Conservation (phyloP, 2,329 filamentous ascomycete species). For the Tympanopsis confertula region DNA sequence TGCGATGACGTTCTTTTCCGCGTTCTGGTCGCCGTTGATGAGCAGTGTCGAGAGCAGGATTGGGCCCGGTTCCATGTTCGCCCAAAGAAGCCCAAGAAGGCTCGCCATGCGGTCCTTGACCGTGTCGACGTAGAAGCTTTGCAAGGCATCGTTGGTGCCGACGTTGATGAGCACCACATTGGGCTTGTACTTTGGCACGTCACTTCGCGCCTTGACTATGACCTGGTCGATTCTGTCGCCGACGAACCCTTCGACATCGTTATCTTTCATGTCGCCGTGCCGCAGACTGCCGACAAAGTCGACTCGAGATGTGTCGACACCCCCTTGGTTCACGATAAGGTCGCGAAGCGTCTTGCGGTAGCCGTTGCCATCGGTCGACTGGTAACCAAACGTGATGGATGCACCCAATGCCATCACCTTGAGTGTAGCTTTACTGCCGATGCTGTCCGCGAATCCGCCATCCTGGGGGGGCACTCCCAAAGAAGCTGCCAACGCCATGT, state of each 20-base stretch:
- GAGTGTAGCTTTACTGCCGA: not conserved
- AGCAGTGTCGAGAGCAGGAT: slow-evolving; percentile 26
- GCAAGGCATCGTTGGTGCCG: slow-evolving; percentile 29
- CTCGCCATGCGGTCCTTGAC: slow-evolving; percentile 18
- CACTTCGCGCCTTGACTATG: slow-evolving; percentile 15
- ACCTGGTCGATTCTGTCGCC: slow-evolving; percentile 27
- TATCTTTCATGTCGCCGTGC: slow-evolving; percentile 24
- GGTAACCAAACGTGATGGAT: slow-evolving; percentile 25
- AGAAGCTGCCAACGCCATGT: no score
- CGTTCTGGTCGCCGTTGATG: slow-evolving; percentile 9
- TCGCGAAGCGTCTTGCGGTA: slow-evolving; percentile 21
- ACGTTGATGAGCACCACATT: slow-evolving; percentile 28
- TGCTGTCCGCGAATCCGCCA: not conserved
- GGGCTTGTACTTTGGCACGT: slow-evolving; percentile 18
- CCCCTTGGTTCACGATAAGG: slow-evolving; percentile 17
- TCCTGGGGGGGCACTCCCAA: no score
- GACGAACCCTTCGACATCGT: slow-evolving; percentile 31
- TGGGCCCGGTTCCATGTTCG: slow-evolving; percentile 15
- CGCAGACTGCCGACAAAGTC: slow-evolving; percentile 25
- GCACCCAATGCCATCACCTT: slow-evolving; percentile 29
- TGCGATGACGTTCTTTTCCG: slow-evolving; percentile 9
- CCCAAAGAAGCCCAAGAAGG: slow-evolving; percentile 22
- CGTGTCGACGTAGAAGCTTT: slow-evolving; percentile 14
- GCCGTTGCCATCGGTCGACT: slow-evolving; percentile 23
- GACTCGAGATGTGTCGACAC: slow-evolving; percentile 10